Evolutionary conservation across 2,329 filamentous ascomycete genomes (phyloP).

Genomic region (Aspergillus japonicus): DNA sequence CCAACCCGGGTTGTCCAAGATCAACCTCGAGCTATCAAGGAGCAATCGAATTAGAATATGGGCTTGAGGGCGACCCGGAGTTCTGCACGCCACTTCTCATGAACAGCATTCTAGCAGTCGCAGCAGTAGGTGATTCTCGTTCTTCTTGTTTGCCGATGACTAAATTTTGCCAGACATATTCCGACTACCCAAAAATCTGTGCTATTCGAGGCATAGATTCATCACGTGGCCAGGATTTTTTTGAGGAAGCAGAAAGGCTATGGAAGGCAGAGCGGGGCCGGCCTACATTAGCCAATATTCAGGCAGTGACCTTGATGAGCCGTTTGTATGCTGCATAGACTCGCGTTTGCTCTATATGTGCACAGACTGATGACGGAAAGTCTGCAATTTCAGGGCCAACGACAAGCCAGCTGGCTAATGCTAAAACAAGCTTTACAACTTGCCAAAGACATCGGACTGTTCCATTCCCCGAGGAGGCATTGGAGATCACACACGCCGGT

Average conservation of each 20-base stretch:
- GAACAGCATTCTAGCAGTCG: slow-evolving; percentile 74
- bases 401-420: slow-evolving; percentile 29
- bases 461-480: slow-evolving; percentile 17
- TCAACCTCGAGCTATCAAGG: neutral
- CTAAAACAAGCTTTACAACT: slow-evolving; percentile 34
- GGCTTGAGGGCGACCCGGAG: slow-evolving; percentile 49
- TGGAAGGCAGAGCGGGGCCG: slow-evolving; percentile 37
- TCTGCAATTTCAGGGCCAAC: slow-evolving; percentile 29
- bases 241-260: slow-evolving; percentile 36
- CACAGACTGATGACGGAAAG: slow-evolving; percentile 24
- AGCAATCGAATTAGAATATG: neutral
- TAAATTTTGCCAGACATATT: slow-evolving; percentile 32
- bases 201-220: slow-evolving; percentile 26
- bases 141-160: neutral
- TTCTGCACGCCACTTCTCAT: slow-evolving; percentile 85
- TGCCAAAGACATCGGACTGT: slow-evolving; percentile 33
- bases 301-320: slow-evolving; percentile 37
- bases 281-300: slow-evolving; percentile 35
- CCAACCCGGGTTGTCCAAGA: neutral
- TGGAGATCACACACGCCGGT: slow-evolving; percentile 12
- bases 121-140: slow-evolving; percentile 20
- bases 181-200: slow-evolving; percentile 35
- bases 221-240: slow-evolving; percentile 36
- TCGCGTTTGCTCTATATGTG: neutral
- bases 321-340: slow-evolving; percentile 25